Evolutionary conservation across 306 rosid species (phyloP).

Genomic region (Dalbergia cultrata): DNA sequence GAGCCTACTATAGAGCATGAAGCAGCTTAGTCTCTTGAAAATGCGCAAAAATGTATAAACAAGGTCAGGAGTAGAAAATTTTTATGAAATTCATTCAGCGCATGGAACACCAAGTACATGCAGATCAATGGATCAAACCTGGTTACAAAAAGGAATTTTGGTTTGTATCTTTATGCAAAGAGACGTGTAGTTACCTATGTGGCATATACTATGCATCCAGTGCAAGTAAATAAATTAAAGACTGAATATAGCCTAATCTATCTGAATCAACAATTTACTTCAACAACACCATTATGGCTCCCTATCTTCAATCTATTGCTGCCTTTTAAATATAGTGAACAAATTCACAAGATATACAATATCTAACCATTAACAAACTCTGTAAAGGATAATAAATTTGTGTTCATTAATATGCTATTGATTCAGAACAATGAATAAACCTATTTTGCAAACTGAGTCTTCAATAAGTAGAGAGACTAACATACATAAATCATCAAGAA

Average conservation of each 20-base stretch:
- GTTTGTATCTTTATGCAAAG: constrained; percentile 6
- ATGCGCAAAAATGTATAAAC: background rate
- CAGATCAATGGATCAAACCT: background rate
- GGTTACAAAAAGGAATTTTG: background rate
- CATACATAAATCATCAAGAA: background rate
- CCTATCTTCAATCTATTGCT: background rate
- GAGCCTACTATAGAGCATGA: no score
- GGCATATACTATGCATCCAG: background rate
- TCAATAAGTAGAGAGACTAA: background rate
- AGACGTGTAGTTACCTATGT: background rate
- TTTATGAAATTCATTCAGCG: background rate
- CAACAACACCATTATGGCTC: background rate
- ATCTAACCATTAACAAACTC: background rate
- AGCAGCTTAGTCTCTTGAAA: background rate
- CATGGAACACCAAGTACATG: background rate
- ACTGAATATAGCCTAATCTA: background rate
- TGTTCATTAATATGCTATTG: background rate
- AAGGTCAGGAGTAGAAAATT: background rate
- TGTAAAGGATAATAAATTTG: background rate
- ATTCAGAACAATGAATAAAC: background rate
- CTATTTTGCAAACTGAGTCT: background rate
- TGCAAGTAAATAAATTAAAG: background rate
- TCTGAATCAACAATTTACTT: background rate
- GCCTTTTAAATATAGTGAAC: background rate
- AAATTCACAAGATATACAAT: background rate